These are phyloP conservation scores for Hanseniaspora nectarophila DNA, from an alignment of 805 yeast species.

Conservation along the genomic window DNA sequence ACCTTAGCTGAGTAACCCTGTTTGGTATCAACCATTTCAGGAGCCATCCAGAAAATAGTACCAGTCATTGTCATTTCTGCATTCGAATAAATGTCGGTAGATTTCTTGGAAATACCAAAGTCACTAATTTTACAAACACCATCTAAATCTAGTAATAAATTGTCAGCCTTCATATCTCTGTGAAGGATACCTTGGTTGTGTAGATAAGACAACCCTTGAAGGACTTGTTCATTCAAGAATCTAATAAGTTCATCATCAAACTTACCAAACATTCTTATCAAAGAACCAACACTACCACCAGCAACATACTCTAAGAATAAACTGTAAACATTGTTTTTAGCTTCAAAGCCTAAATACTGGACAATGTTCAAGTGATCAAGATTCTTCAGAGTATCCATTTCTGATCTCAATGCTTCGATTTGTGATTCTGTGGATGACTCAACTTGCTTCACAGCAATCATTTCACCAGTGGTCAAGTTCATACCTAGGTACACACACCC, in stretches of 20 bases:
- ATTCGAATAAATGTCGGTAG: conserved; percentile 75
- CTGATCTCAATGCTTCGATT: conserved; percentile 73
- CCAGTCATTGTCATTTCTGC: conserved; percentile 99
- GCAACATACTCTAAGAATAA: conserved; percentile 91
- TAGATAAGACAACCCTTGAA: conserved; percentile 74
- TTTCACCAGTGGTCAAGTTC: conserved; percentile 92
- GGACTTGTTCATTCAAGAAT: conserved; percentile 65
- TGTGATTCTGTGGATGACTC: conserved; percentile 47
- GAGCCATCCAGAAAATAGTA: conserved; percentile 99
- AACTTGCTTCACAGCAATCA: conserved; percentile 97
- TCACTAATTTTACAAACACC: conserved; percentile 93
- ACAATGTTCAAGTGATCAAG: conserved; percentile 89
- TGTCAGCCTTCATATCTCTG: conserved; percentile 91
- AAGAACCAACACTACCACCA: conserved; percentile 89
- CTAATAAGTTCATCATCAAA: conserved; percentile 69
- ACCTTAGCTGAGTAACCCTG: conserved; percentile 96
- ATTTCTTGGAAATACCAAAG: conserved; percentile 85
- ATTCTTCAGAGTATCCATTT: conserved; percentile 87
- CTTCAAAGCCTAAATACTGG: conserved; percentile 90
- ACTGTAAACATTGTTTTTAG: conserved; percentile 58
- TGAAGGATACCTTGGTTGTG: conserved; percentile 82
- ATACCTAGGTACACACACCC: conserved; percentile 87
- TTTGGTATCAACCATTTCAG: conserved; percentile 86
- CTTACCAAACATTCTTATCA: conserved; percentile 69
- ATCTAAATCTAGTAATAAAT: conserved; percentile 72